Evolutionary conservation across 169 alveolate species (phyloP), one percentile per base, ranked within the genome.

Genomic region (Plasmodium chabaudi): DNA sequence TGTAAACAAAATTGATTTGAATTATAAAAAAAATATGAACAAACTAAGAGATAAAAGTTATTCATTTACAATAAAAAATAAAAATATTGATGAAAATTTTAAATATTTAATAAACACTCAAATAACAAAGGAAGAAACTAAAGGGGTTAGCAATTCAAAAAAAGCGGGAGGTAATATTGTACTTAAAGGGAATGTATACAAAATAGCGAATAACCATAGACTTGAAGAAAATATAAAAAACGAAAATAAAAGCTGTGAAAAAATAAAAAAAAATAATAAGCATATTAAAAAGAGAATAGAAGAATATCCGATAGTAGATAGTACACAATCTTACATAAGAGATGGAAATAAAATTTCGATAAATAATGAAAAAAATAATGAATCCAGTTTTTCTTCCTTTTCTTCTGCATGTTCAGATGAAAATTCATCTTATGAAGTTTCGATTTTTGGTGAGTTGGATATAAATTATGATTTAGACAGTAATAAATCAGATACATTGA

Each of bases 91-190:
- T 6, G 49, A 72, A 21, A 51, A 61, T 19, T 61, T 61, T 63
- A 67, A 75, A 25, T 75, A 61, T 75, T 61, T 75, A 61, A 61
- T 75, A 46, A 75, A 61, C 42, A 61, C 88, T 23, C 12, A 75
- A 46, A 34, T 21, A 7, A 42, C 23, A 53, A 75, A 61, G 51
- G 75, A 60, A 74, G 23, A 59, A 42, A 53, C 55, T 42, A 56
- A 46, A 63, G 44, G 42, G 10, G 9, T 10, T 10, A 47, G 46
- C n/a, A n/a, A 55, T 25, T 49, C 56, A 12, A 53, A 75, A 39
- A 21, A 46, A 61, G 15, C 23, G 5, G 13, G 69, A 19, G 64
- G 49, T 64, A 60, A 75, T 25, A n/a, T 75, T 46, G 12, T 75
- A 55, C 55, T 75, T 12, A 75, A 74, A 21, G 88, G 88, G 3